A percentile compares a stretch with the other conserved stretches of the same genome.
phyloP scores from a whole-genome alignment of 331 rosid species.

The Ulmus americana region DNA sequence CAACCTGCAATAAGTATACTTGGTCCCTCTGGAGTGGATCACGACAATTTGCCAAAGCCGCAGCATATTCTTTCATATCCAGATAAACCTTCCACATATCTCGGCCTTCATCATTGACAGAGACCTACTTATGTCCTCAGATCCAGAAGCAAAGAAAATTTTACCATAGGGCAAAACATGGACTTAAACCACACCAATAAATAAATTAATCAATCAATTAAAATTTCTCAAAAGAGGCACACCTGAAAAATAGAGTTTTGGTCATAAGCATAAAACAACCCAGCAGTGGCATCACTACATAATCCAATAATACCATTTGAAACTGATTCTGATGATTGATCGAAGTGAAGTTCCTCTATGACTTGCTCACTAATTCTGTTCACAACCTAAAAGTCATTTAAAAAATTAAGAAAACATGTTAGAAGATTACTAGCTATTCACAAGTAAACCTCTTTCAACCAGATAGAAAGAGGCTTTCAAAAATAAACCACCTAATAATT shows the following conservation, averaged over 20 bases:
- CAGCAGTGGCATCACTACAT: constrained; percentile 97
- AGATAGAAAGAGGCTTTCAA: background rate
- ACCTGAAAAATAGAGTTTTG: constrained; percentile 95
- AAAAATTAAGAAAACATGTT: constrained; percentile 25
- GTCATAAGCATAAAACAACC: constrained; percentile 88
- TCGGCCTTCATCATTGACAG: constrained; percentile 87
- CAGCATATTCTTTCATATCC: constrained; percentile 89
- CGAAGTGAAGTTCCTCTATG: constrained; percentile 95
- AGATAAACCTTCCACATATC: constrained; percentile 98
- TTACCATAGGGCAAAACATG: constrained; percentile 26
- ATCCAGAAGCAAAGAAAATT: constrained; percentile 20
- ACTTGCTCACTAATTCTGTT: constrained; percentile 90
- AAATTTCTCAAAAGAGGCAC: constrained; percentile 27
- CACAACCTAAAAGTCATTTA: constrained; percentile 57
- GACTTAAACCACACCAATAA: constrained; percentile 5
- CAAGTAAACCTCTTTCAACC: constrained; percentile 5
- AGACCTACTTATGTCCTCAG: constrained; percentile 55
- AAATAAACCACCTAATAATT: background rate
- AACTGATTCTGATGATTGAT: constrained; percentile 70
- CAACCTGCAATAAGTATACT: constrained; percentile 83
- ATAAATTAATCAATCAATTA: constrained; percentile 1
- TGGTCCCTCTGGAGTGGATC: constrained; percentile 91
- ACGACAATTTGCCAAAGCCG: constrained; percentile 84
- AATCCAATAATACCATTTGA: constrained; percentile 84
- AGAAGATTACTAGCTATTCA: constrained; percentile 1